These are phyloP conservation scores for Heliosperma pusillum DNA, from an alignment of 148 eudicot genomes.

Conservation along the genomic window DNA sequence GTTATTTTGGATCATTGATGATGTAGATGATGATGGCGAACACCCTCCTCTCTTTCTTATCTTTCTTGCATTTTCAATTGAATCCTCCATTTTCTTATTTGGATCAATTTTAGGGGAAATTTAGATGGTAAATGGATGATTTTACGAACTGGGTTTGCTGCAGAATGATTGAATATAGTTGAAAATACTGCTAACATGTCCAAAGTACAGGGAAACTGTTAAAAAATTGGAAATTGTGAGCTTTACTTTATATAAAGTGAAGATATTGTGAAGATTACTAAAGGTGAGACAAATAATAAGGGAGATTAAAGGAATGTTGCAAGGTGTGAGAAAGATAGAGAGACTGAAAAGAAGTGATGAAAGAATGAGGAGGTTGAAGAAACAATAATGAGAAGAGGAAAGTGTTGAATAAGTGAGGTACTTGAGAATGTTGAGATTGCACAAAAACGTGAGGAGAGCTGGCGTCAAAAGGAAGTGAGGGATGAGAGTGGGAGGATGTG, in stretches of 20 bases:
- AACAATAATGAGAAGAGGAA: conserved; percentile 11
- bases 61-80: conserved; percentile 40
- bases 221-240: background rate
- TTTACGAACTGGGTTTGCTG: conserved; percentile 17
- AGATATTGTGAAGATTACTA: no score
- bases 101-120: conserved; percentile 1
- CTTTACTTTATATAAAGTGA: no score
- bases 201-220: background rate
- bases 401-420: background rate
- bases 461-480: conserved; percentile 12
- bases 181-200: background rate
- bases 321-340: no score
- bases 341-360: no score
- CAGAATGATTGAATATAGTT: conserved; percentile 8
- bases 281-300: no score
- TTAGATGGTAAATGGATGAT: background rate
- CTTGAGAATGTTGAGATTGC: background rate
- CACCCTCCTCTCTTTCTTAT: conserved; percentile 87
- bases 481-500: conserved; percentile 16
- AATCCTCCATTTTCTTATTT: conserved; percentile 21
- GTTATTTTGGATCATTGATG: conserved; percentile 62
- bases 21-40: conserved; percentile 79
- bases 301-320: no score
- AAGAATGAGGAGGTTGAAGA: conserved; percentile 20
- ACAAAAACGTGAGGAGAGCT: conserved; percentile 27